A percentile compares a stretch with the other conserved stretches of the same genome.
Conservation (phyloP, 805 yeast species). For the Metschnikowia chrysomelidarum region DNA sequence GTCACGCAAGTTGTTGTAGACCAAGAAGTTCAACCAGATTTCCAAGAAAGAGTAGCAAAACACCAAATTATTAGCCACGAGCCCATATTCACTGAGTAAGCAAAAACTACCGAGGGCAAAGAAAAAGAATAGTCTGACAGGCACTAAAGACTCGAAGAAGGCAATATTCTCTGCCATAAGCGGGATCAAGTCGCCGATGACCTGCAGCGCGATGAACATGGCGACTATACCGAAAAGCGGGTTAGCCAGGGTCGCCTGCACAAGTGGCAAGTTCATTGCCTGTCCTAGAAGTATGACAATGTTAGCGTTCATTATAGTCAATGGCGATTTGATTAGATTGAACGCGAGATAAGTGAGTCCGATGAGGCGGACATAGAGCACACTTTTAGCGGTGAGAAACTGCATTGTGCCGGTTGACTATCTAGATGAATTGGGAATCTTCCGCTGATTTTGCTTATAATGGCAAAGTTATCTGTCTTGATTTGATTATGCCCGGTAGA, state of each 20-base stretch:
- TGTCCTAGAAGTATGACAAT: slow-evolving; percentile 53
- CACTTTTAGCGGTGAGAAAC: slow-evolving; percentile 48
- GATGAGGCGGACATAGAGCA: slow-evolving; percentile 47
- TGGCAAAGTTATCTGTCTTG: no score
- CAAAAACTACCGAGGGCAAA: slow-evolving; percentile 51
- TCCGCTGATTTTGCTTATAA: no score
- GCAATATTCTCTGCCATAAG: slow-evolving; percentile 34
- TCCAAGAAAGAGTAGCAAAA: slow-evolving; percentile 62
- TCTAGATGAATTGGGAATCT: no score
- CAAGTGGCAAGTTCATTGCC: slow-evolving; percentile 52
- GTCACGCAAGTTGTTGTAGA: slow-evolving; percentile 61
- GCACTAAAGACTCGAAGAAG: slow-evolving; percentile 61
- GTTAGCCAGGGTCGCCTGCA: slow-evolving; percentile 32
- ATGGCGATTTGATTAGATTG: slow-evolving; percentile 48
- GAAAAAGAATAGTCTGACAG: slow-evolving; percentile 50
- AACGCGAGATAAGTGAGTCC: slow-evolving; percentile 45
- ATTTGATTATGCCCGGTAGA: no score
- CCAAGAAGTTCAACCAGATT: slow-evolving; percentile 65
- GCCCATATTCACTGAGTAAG: slow-evolving; percentile 44
- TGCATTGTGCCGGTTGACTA: slow-evolving; percentile 51
- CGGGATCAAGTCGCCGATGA: slow-evolving; percentile 57
- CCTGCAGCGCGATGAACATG: slow-evolving; percentile 42
- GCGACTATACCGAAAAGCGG: slow-evolving; percentile 52
- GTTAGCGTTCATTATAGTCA: slow-evolving; percentile 42
- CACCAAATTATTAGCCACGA: slow-evolving; percentile 59